Evolutionary conservation across 2,329 filamentous ascomycete species (phyloP).

Genomic region (Cephalotrichum gorgonifer): DNA sequence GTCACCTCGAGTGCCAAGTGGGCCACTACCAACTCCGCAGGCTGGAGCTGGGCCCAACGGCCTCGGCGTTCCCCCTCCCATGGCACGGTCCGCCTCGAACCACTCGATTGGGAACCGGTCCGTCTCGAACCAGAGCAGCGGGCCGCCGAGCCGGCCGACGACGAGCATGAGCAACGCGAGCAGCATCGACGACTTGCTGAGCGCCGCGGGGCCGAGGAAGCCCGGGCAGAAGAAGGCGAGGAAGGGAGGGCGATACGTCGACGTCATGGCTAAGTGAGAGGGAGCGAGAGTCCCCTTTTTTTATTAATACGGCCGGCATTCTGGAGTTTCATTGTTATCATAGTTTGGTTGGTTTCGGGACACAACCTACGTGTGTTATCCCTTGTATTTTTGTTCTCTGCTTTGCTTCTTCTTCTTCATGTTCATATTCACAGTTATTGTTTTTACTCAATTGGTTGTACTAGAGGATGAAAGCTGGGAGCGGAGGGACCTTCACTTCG

Average conservation of each 20-base stretch:
- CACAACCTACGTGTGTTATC: too few species aligned
- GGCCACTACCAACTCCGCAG: neutral
- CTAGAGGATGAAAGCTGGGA: too few species aligned
- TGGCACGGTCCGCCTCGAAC: slow-evolving; percentile 38
- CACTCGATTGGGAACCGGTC: too few species aligned
- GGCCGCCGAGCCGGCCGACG: slow-evolving; percentile 58
- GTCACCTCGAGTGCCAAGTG: neutral
- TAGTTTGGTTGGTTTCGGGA: too few species aligned
- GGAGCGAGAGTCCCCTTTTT: too few species aligned
- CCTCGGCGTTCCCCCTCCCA: slow-evolving; percentile 20
- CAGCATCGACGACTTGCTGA: slow-evolving; percentile 87
- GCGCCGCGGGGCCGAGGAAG: slow-evolving; percentile 61
- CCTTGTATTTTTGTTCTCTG: too few species aligned
- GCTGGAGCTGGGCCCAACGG: slow-evolving; percentile 14
- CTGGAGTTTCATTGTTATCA: too few species aligned
- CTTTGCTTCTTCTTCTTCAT: too few species aligned
- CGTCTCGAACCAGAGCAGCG: slow-evolving; percentile 32
- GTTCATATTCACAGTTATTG: too few species aligned
- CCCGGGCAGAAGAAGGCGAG: slow-evolving; percentile 56
- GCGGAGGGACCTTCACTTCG: too few species aligned
- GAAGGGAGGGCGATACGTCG: slow-evolving; percentile 83
- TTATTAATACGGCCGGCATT: too few species aligned
- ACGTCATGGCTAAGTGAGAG: slow-evolving; percentile 74
- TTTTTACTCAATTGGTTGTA: too few species aligned
- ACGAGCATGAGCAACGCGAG: slow-evolving; percentile 87